These are phyloP conservation scores for Colletotrichum liaoningense DNA, from an alignment of 2,329 filamentous ascomycete species.

Conservation along the genomic window DNA sequence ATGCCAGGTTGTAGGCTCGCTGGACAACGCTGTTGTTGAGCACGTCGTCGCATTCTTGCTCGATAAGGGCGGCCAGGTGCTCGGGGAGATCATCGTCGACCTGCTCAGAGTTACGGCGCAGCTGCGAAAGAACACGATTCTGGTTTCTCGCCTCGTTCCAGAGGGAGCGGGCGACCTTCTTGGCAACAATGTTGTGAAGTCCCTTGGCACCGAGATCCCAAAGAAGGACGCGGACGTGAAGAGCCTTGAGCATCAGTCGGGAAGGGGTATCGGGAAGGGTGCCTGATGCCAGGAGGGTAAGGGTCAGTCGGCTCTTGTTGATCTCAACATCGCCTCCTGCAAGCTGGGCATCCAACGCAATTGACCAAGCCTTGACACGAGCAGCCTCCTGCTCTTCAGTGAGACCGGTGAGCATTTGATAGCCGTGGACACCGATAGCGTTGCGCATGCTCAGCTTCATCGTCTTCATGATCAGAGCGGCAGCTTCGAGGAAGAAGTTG, in stretches of 20 bases:
- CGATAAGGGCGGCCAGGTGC: slow-evolving; percentile 80
- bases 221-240: slow-evolving; percentile 90
- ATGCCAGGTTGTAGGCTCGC: slow-evolving; percentile 89
- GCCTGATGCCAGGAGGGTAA: slow-evolving; percentile 88
- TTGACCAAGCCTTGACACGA: slow-evolving; percentile 90
- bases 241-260: slow-evolving; percentile 88
- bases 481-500: slow-evolving; percentile 86
- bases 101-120: slow-evolving; percentile 55
- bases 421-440: slow-evolving; percentile 79
- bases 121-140: slow-evolving; percentile 59
- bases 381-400: slow-evolving; percentile 88
- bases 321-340: slow-evolving; percentile 91
- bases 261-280: slow-evolving; percentile 86
- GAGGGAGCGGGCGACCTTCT: slow-evolving; percentile 77
- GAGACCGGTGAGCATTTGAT: slow-evolving; percentile 82
- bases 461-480: slow-evolving; percentile 83
- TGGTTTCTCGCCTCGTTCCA: slow-evolving; percentile 86
- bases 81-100: slow-evolving; percentile 77
- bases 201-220: slow-evolving; percentile 79
- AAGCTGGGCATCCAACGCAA: slow-evolving; percentile 91
- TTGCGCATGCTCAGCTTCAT: slow-evolving; percentile 85
- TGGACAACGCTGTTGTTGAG: slow-evolving; percentile 83
- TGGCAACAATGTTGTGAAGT: slow-evolving; percentile 76
- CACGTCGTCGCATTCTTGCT: slow-evolving; percentile 85
- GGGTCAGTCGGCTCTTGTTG: slow-evolving; percentile 84